Base-by-base conservation (phyloP, 768 basidiomycete species). In the Russula sp. region DNA sequence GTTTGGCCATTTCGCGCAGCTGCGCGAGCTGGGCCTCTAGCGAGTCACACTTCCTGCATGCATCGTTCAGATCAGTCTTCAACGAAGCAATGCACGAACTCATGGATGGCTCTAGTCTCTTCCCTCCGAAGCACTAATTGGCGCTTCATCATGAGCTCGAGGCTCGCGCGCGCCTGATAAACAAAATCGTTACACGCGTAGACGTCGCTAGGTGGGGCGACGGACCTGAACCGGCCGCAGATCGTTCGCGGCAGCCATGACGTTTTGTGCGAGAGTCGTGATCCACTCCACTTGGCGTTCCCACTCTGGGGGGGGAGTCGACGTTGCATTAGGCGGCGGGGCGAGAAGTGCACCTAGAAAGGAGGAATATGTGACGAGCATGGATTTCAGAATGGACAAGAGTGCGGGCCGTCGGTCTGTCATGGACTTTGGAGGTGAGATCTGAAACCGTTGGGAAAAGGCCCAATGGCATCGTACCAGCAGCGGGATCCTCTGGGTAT, bases 211-310 rank as follows among this genome's bases (percentile, higher is more conserved):
- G 10, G 13, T 10, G 45, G 48, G 66, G 4, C 13, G 13, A 71
- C 75, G 11, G 31, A 86, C 91, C 81, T 95, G 93, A 5, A 94
- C 88, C 0, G 92, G 93, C 31, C 94, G 83, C 55, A 95, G 75
- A 69, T 94, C 92, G 70, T 96, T 96, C 42, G 89, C 90, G 18
- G 90, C 89, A 14, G 87, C 89, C 84, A 94, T 91, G 61, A 96
- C 80, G 72, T 95, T 96, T 72, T 91, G 88, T 7, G 84, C 84
- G 57, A 93, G 81, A 2, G 89, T 78, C 11, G 81, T 84, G 57
- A 94, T 87, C 88, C 92, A 92, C 70, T 91, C 88, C 2, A 89
- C 78, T 59, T 87, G 83, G 55, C 82, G 77, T 57, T 84, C 81
- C 89, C 90, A 94, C 64, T 89, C 85, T 32, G 88, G 86, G 20